Base-by-base conservation (phyloP, 768 basidiomycete species). In the Pleurotus ostreatus region DNA sequence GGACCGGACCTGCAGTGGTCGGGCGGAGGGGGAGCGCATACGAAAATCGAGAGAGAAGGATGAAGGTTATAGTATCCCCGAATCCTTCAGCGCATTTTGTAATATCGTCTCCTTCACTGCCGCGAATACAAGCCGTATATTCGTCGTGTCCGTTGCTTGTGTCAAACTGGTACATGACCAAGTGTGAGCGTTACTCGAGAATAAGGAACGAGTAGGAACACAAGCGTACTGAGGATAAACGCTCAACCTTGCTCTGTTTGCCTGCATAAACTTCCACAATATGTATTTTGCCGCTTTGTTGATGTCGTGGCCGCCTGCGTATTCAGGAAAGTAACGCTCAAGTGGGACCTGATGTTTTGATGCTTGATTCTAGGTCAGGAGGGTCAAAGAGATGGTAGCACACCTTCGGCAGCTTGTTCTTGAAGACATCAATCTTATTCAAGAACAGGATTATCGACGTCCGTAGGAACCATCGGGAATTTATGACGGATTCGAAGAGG, bases 211-310 rank as follows among this genome's bases (percentile, higher is more conserved):
- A 39, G 38, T 5, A 8, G n/a, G 37, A 25, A 20, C 37, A 49
- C 39, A 41, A 34, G 79, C 88, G 37, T 60, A 90, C 90, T 97
- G 94, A 2, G 94, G 94, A 69, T 95, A 97, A 16, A 97, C 89
- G 56, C 87, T 92, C 61, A 95, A 71, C 51, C 86, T 70, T 54
- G 90, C 90, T 18, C 89, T 74, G 62, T 95, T 96, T 55, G 89
- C 87, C 69, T 96, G 92, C 79, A 94, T 94, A 63, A 96, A 98
- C 64, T 89, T 76, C 94, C 93, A 97, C 38, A 98, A 74, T 53
- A 98, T 94, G 61, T 92, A 96, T 63, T 94, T 94, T 0, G 94
- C 92, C 1, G 92, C 93, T 69, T 95, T 95, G 74, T 93, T 94
- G 69, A 95, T 90, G 64, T 95, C 91, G 3, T 85, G 70, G 3